A percentile compares a stretch with the other conserved stretches of the same genome.
These are phyloP conservation scores for Zanthoxylum bungeanum DNA, from an alignment of 345 rosid genomes.

Conservation along the genomic window DNA sequence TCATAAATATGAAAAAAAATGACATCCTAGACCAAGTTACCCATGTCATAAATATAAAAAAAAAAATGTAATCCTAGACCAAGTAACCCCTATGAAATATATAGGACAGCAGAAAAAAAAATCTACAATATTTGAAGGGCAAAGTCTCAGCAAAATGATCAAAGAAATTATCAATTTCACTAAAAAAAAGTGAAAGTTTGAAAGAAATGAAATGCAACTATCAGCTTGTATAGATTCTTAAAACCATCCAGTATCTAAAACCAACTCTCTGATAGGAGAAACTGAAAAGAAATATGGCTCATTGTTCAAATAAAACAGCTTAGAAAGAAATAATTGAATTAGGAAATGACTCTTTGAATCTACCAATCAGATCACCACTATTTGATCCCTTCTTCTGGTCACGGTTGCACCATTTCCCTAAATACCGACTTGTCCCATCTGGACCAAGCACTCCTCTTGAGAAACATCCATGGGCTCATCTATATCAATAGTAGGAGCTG, in stretches of 20 bases:
- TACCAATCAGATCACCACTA: conserved; percentile 66
- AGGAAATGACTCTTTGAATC: conserved; percentile 20
- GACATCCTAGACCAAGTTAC: too few species aligned
- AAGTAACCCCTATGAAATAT: neutral
- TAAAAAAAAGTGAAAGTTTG: neutral
- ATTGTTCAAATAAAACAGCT: neutral
- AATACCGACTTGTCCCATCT: conserved; percentile 59
- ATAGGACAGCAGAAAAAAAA: neutral
- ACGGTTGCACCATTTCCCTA: conserved; percentile 92
- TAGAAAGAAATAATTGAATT: neutral
- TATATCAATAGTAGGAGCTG: conserved; percentile 17
- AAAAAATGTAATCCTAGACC: neutral
- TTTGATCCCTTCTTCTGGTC: conserved; percentile 37
- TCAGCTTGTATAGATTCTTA: neutral
- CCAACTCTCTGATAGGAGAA: neutral
- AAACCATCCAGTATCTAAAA: neutral
- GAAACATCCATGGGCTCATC: conserved; percentile 46
- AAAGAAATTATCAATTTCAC: neutral
- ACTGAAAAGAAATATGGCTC: neutral
- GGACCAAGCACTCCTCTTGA: conserved; percentile 74
- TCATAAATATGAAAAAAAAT: neutral
- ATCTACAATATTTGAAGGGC: neutral
- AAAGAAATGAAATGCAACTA: neutral
- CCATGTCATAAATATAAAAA: too few species aligned
- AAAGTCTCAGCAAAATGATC: too few species aligned